Conservation (phyloP, 2,329 filamentous ascomycete species). For the Dactylonectria macrodidyma region DNA sequence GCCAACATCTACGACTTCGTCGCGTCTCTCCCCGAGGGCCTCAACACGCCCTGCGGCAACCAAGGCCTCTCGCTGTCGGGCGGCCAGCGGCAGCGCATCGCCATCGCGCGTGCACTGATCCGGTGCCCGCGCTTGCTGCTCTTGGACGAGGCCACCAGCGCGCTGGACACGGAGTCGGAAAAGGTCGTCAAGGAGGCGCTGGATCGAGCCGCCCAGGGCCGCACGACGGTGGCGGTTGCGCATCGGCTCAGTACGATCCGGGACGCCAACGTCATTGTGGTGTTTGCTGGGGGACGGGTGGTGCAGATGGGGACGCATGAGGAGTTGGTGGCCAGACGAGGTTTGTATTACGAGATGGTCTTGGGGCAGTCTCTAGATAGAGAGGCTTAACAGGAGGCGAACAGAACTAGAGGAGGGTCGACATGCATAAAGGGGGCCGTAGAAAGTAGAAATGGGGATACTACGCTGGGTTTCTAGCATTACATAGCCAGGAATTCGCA, state of each 20-base stretch:
- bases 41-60: slow-evolving; percentile 75
- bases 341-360: slow-evolving; percentile 69
- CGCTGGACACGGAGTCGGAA: slow-evolving; percentile 77
- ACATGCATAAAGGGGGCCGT: not conserved
- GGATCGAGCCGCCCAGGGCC: slow-evolving; percentile 59
- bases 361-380: slow-evolving; percentile 59
- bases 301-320: slow-evolving; percentile 74
- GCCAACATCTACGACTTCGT: slow-evolving; percentile 72
- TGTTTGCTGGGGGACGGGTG: slow-evolving; percentile 64
- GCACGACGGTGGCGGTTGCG: slow-evolving; percentile 74
- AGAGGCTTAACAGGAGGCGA: slow-evolving; percentile 39
- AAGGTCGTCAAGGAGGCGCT: slow-evolving; percentile 76
- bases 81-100: slow-evolving; percentile 80
- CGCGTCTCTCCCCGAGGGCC: slow-evolving; percentile 69
- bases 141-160: slow-evolving; percentile 79
- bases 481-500: no score
- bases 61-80: slow-evolving; percentile 79
- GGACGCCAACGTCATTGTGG: slow-evolving; percentile 74
- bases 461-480: not conserved
- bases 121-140: slow-evolving; percentile 77
- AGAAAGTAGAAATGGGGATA: not conserved
- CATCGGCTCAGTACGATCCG: no score
- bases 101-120: slow-evolving; percentile 80
- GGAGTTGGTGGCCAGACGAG: slow-evolving; percentile 66
- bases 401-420: not conserved